phyloP scores from a whole-genome alignment of 139 green algal genomes.

The Limnomonas spitsbergensis region DNA sequence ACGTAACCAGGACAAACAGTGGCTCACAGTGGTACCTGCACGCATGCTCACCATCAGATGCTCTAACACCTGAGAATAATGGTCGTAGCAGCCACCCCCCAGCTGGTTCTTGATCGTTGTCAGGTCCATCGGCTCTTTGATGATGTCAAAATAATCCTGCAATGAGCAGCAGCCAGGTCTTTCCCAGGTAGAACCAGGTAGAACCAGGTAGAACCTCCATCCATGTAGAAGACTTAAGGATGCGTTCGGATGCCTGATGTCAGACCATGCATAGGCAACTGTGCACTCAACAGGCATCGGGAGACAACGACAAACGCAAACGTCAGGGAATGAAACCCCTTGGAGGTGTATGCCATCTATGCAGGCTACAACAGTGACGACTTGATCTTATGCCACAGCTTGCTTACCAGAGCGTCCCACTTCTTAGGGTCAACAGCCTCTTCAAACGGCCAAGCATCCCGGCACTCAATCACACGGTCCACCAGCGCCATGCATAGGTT shows the following conservation, averaged over 20 bases:
- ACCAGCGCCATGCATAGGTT: not conserved
- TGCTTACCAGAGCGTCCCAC: not conserved
- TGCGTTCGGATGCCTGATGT: no score
- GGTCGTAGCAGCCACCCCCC: not conserved
- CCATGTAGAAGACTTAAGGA: not conserved
- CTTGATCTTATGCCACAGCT: no score
- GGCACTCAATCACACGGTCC: not conserved
- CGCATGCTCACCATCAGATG: slow-evolving; percentile 12
- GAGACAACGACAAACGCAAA: not conserved
- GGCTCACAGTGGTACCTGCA: not conserved
- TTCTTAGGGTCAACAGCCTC: slow-evolving; percentile 7
- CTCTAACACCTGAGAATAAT: not conserved
- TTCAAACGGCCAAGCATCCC: slow-evolving; percentile 12
- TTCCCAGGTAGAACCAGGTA: no score
- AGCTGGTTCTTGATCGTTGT: slow-evolving; percentile 2
- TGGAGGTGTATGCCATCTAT: not conserved
- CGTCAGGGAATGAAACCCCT: not conserved
- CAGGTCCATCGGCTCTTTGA: slow-evolving; percentile 14
- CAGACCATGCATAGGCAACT: not conserved
- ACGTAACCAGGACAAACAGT: no score
- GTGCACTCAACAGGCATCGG: not conserved
- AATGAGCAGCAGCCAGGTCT: not conserved
- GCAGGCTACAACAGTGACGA: not conserved
- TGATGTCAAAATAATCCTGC: slow-evolving; percentile 10
- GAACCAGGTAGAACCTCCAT: not conserved